Percentiles rank a stretch among this genome's conserved stretches.
Evolutionary conservation across 108 stramenopile species (phyloP).

Genomic region (Schizochytrium sp.): DNA sequence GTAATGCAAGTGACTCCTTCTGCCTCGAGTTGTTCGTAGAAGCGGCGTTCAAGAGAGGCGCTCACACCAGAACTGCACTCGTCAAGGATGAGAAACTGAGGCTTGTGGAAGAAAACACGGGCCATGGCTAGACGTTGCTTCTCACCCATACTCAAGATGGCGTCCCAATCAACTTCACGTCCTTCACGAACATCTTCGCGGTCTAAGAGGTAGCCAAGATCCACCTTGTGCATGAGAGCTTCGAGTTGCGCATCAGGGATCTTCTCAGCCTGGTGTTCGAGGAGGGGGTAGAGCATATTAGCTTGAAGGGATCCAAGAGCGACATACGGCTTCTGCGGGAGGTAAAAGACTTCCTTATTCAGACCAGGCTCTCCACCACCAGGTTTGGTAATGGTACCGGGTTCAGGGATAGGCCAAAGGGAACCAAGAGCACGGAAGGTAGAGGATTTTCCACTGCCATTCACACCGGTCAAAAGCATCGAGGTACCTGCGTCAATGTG

Average conservation of each 20-base stretch:
- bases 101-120: constrained; percentile 67
- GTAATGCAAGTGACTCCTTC: constrained; percentile 72
- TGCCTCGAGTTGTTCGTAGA: constrained; percentile 63
- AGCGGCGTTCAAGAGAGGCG: constrained; percentile 66
- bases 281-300: constrained; percentile 67
- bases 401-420: constrained; percentile 68
- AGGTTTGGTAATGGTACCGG: constrained; percentile 65
- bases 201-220: constrained; percentile 67
- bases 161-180: constrained; percentile 64
- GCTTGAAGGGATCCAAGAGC: constrained; percentile 68
- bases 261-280: constrained; percentile 61
- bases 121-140: constrained; percentile 71
- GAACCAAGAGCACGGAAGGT: constrained; percentile 68
- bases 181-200: constrained; percentile 65
- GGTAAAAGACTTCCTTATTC: constrained; percentile 63
- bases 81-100: constrained; percentile 69
- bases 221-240: constrained; percentile 64
- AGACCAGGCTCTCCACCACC: constrained; percentile 36
- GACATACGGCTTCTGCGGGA: constrained; percentile 67
- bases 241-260: constrained; percentile 61
- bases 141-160: constrained; percentile 68
- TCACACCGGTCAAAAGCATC: constrained; percentile 68
- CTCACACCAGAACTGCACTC: constrained; percentile 46
- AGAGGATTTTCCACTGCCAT: constrained; percentile 69
- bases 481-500: constrained; percentile 69